Conservation (phyloP, 306 rosid species). For the Vicia sativa region DNA sequence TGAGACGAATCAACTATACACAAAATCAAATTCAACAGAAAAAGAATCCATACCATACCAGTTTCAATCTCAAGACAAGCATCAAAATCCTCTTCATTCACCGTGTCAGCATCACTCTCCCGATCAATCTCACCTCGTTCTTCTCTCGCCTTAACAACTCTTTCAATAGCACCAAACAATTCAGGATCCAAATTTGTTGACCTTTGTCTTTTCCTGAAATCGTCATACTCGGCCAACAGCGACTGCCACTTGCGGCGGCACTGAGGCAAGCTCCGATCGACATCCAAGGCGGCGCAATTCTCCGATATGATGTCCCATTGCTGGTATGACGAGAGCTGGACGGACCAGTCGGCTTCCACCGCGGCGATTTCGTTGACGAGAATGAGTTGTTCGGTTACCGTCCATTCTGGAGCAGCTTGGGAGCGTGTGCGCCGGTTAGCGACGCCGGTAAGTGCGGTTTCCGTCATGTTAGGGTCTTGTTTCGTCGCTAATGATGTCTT, state of each 20-base stretch:
- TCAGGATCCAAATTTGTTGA: constrained; percentile 50
- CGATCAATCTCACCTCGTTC: constrained; percentile 51
- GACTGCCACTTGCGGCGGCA: constrained; percentile 77
- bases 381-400: constrained; percentile 52
- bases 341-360: constrained; percentile 75
- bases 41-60: no score
- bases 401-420: constrained; percentile 72
- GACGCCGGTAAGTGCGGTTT: constrained; percentile 19
- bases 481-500: background rate
- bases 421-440: constrained; percentile 63
- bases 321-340: constrained; percentile 43
- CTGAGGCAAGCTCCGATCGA: constrained; percentile 56
- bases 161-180: constrained; percentile 50
- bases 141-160: constrained; percentile 48
- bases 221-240: constrained; percentile 38
- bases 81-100: constrained; percentile 42
- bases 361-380: constrained; percentile 74
- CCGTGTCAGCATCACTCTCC: constrained; percentile 60
- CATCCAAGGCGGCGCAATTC: constrained; percentile 59
- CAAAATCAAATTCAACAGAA: no score
- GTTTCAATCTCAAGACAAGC: constrained; percentile 51
- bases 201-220: background rate
- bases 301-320: constrained; percentile 46
- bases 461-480: constrained; percentile 6
- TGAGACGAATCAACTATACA: no score